Conservation (phyloP, 1,284 basidiomycete genomes). For the Boletus chippewaensis region DNA sequence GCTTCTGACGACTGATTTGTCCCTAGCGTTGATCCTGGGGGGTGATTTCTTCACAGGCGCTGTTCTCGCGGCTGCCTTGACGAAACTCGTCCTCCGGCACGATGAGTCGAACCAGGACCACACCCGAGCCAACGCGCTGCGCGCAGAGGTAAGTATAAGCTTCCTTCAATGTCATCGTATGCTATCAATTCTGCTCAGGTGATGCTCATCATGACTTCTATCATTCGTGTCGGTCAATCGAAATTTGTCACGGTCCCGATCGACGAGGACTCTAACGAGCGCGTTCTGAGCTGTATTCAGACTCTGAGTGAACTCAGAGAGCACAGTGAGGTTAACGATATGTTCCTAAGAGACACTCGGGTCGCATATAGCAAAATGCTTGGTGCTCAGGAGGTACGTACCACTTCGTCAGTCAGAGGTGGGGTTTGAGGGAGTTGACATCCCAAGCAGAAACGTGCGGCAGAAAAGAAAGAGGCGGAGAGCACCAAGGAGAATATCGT, state of each 20-base stretch:
- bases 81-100: constrained; percentile 88
- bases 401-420: neutral
- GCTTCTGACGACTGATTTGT: neutral
- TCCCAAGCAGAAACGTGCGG: constrained; percentile 60
- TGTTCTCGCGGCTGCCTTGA: constrained; percentile 83
- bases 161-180: neutral
- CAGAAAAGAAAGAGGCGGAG: constrained; percentile 82
- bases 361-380: constrained; percentile 94
- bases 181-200: constrained; percentile 42
- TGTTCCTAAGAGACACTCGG: constrained; percentile 93
- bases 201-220: constrained; percentile 97
- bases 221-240: constrained; percentile 95
- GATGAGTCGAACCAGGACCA: constrained; percentile 55
- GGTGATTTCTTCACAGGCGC: constrained; percentile 98
- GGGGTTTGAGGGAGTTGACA: neutral
- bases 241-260: constrained; percentile 92
- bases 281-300: constrained; percentile 95
- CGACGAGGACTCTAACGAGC: constrained; percentile 96
- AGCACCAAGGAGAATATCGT: constrained; percentile 67
- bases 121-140: constrained; percentile 62
- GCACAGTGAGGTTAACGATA: constrained; percentile 61
- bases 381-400: constrained; percentile 75
- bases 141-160: constrained; percentile 65
- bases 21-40: constrained; percentile 75
- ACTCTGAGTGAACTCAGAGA: constrained; percentile 77